phyloP scores from a whole-genome alignment of 2,329 filamentous ascomycete species.

The Ilyonectria robusta region DNA sequence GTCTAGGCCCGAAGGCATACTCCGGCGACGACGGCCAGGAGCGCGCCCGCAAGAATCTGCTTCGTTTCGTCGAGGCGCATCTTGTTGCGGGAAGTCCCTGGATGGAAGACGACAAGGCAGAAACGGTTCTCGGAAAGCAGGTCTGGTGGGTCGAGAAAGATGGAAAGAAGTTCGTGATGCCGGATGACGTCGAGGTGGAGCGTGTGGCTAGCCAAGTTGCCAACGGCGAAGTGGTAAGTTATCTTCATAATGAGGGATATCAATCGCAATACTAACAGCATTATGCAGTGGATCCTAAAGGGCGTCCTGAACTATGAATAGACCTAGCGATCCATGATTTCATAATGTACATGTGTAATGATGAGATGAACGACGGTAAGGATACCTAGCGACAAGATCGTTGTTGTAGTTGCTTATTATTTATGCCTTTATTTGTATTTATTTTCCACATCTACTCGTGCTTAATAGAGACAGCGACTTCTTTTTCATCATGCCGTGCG shows the following conservation, averaged over 20 bases:
- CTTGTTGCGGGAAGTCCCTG: conserved; percentile 83
- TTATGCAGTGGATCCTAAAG: conserved; percentile 74
- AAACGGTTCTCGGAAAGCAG: conserved; percentile 74
- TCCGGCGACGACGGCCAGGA: conserved; percentile 81
- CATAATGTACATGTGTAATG: conserved; percentile 20
- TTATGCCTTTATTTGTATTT: neutral
- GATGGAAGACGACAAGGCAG: conserved; percentile 75
- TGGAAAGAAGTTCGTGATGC: conserved; percentile 80
- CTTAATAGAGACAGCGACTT: neutral
- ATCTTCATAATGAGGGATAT: neutral
- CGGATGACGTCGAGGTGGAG: conserved; percentile 83
- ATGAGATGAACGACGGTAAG: conserved; percentile 22
- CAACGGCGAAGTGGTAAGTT: conserved; percentile 84
- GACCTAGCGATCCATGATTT: neutral
- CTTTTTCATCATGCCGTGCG: neutral
- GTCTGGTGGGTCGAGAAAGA: conserved; percentile 87
- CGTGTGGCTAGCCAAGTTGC: conserved; percentile 81
- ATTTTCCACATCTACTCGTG: neutral
- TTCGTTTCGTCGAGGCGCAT: conserved; percentile 88
- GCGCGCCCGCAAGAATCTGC: conserved; percentile 82
- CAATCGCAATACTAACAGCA: conserved; percentile 15
- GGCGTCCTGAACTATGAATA: conserved; percentile 63
- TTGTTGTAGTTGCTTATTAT: conserved; percentile 1
- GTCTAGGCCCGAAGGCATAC: conserved; percentile 79
- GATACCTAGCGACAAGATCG: conserved; percentile 1